Percentiles rank a stretch among this genome's conserved stretches.
Conservation (phyloP, 2,329 filamentous ascomycete genomes). For the Berkeleyomyces basicola region DNA sequence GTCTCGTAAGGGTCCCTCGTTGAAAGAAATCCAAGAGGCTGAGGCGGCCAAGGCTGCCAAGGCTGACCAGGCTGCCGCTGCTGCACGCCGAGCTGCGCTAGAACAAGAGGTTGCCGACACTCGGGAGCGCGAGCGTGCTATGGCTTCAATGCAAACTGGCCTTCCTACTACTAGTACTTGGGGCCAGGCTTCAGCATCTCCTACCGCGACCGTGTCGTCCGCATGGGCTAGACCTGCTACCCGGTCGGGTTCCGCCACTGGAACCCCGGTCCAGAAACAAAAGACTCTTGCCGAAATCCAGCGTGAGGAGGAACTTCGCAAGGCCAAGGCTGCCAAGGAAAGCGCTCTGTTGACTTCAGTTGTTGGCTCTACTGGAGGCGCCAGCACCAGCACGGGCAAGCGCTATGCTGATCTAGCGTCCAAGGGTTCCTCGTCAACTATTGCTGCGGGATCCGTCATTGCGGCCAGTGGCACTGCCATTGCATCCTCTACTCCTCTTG, state of each 20-base stretch:
- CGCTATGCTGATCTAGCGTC: constrained; percentile 88
- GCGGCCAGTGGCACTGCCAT: constrained; percentile 23
- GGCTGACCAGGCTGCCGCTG: constrained; percentile 64
- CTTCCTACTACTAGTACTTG: constrained; percentile 80
- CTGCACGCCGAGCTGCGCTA: constrained; percentile 57
- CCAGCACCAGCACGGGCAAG: constrained; percentile 45
- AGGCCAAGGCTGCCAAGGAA: constrained; percentile 49
- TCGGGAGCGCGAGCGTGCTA: constrained; percentile 38
- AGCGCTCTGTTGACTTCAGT: constrained; percentile 22
- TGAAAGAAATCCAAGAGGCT: constrained; percentile 92
- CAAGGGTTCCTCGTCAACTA: constrained; percentile 35
- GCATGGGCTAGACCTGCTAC: constrained; percentile 50
- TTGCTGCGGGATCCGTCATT: constrained; percentile 19
- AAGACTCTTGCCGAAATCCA: constrained; percentile 95
- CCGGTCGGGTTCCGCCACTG: constrained; percentile 17
- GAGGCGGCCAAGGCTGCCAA: constrained; percentile 88
- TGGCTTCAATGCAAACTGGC: constrained; percentile 45
- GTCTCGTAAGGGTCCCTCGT: constrained; percentile 65
- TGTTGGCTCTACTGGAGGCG: constrained; percentile 19
- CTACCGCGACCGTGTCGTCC: constrained; percentile 30
- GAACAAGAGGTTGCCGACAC: constrained; percentile 58
- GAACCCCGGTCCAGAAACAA: constrained; percentile 36
- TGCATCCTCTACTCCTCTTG: constrained; percentile 27
- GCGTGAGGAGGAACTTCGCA: constrained; percentile 82
- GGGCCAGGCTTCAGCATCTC: constrained; percentile 61